Evolutionary conservation across 768 basidiomycete species (phyloP), one percentile per base, ranked within the genome.

Genomic region (Trametes cinnabarina): DNA sequence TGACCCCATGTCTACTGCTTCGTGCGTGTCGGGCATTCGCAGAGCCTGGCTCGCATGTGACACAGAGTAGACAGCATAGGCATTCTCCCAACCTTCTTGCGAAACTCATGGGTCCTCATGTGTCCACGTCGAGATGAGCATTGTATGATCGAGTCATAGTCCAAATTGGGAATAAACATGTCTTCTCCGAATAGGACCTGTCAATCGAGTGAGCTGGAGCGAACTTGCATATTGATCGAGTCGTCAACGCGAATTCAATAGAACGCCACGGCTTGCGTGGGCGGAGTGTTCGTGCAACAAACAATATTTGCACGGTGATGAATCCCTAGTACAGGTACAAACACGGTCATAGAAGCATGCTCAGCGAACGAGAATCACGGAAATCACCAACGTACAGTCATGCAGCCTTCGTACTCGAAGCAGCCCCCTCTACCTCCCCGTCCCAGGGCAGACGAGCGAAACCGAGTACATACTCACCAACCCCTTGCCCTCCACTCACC

Each of bases 401-500:
- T 22, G 52, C 14, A n/a, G n/a, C 42, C 22, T 47, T 54, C 34
- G 26, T 42, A 17, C 25, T 6, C 19, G 23, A 20, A 23, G 30
- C 7, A 12, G n/a, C n/a, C 11, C n/a, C 28, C 30, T 39, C 17
- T 52, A 54, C 19, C 34, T 44, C 58, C n/a, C 10, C 50, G 9
- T 46, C 54, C 63, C 63, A 64, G 2, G 60, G 51, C 23, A 57
- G 20, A 23, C 58, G 52, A 19, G 47, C 50, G 3, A 49, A 47
- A 3, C 64, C 64, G n/a, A 65, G 26, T 19, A 48, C 51, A 28
- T 57, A 62, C 42, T 62, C 64, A 15, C 60, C 55, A 9, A 56
- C 26, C 9, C 6, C 55, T 20, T 54, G 57, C n/a, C 19, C 61
- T 6, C 46, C 44, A 23, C 37, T 39, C 4, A 47, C 39, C 44